Conservation (phyloP, 2,329 filamentous ascomycete genomes). For the Fusarium albidum region DNA sequence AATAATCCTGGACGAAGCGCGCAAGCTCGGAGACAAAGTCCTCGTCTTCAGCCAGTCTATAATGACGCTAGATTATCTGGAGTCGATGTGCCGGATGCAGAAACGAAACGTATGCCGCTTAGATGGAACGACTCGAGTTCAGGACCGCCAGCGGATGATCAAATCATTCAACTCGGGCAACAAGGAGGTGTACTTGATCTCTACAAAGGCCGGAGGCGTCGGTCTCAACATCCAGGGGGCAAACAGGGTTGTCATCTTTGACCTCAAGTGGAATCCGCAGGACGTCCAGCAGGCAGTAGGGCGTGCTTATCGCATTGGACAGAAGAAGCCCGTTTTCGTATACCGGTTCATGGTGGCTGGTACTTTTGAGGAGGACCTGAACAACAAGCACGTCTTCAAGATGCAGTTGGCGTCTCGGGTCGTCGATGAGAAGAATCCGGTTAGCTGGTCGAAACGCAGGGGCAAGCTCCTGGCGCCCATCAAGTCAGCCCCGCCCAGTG, state of each 20-base stretch:
- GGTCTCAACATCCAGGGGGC: slow-evolving; percentile 86
- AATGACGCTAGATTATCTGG: slow-evolving; percentile 73
- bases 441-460: slow-evolving; percentile 69
- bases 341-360: slow-evolving; percentile 83
- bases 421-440: slow-evolving; percentile 82
- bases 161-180: slow-evolving; percentile 72
- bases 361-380: slow-evolving; percentile 79
- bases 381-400: slow-evolving; percentile 83
- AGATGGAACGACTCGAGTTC: slow-evolving; percentile 69
- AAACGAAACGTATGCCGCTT: slow-evolving; percentile 64
- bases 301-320: slow-evolving; percentile 85
- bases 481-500: slow-evolving; percentile 57
- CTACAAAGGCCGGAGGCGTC: slow-evolving; percentile 81
- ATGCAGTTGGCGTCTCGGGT: slow-evolving; percentile 80
- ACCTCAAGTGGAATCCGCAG: slow-evolving; percentile 82
- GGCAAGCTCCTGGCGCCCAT: slow-evolving; percentile 68
- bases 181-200: slow-evolving; percentile 77
- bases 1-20: slow-evolving; percentile 73
- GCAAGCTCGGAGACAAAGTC: slow-evolving; percentile 72
- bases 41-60: slow-evolving; percentile 83
- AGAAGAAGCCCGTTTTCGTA: slow-evolving; percentile 81
- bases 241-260: slow-evolving; percentile 86
- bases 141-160: slow-evolving; percentile 66
- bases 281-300: slow-evolving; percentile 89
- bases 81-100: slow-evolving; percentile 60